A percentile compares a stretch with the other conserved stretches of the same genome.
Conservation (phyloP, 2,329 filamentous ascomycete species). For the Aspergillus flavus region DNA sequence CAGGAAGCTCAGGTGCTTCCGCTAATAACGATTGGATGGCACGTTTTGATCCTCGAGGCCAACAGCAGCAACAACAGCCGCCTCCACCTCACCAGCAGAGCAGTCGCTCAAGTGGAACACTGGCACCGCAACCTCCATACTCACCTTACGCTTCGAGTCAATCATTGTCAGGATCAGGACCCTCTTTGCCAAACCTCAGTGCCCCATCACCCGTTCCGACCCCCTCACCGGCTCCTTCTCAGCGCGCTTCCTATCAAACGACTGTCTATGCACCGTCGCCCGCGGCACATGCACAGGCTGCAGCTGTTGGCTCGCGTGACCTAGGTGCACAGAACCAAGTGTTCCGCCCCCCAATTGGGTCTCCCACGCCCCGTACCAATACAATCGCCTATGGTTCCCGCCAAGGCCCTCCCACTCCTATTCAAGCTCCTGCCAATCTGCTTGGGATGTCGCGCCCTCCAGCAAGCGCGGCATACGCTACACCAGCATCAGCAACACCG, state of each 20-base stretch:
- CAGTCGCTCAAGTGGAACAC: slow-evolving; percentile 23
- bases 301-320: slow-evolving; percentile 33
- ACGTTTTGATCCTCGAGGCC: slow-evolving; percentile 44
- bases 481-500: slow-evolving; percentile 28
- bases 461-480: slow-evolving; percentile 29
- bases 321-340: slow-evolving; percentile 27
- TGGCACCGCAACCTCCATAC: slow-evolving; percentile 32
- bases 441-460: slow-evolving; percentile 33
- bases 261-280: slow-evolving; percentile 34
- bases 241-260: slow-evolving; percentile 32
- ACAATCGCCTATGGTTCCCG: slow-evolving; percentile 35
- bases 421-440: slow-evolving; percentile 32
- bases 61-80: slow-evolving; percentile 31
- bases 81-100: slow-evolving; percentile 27
- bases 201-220: slow-evolving; percentile 40
- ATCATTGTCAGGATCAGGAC: slow-evolving; percentile 25
- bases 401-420: slow-evolving; percentile 34
- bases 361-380: slow-evolving; percentile 35
- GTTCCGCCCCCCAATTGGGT: slow-evolving; percentile 29
- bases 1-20: slow-evolving; percentile 29
- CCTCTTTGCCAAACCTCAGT: slow-evolving; percentile 28
- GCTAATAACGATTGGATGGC: slow-evolving; percentile 46
- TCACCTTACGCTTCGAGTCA: slow-evolving; percentile 31
- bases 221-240: slow-evolving; percentile 33
- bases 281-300: slow-evolving; percentile 26